phyloP scores from a whole-genome alignment of 2,329 filamentous ascomycete genomes.

The Paecilomyces dactylethromorphus region DNA sequence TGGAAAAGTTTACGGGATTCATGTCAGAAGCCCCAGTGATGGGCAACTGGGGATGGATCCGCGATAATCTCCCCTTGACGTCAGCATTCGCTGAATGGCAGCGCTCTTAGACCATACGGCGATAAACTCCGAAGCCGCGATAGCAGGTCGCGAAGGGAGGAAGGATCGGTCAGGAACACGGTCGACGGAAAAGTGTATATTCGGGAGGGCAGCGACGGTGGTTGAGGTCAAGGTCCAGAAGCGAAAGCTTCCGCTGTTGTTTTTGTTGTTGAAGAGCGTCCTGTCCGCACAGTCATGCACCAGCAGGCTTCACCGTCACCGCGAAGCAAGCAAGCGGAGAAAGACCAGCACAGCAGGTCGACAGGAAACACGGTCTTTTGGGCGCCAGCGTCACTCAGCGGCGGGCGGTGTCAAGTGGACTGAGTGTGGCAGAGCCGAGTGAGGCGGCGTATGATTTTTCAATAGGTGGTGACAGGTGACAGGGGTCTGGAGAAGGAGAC shows the following conservation, averaged over 20 bases:
- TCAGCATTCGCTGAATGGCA: conserved; percentile 30
- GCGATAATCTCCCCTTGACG: conserved; percentile 18
- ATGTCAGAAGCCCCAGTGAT: conserved; percentile 33
- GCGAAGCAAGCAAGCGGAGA: not conserved
- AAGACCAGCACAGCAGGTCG: not conserved
- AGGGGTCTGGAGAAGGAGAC: not conserved
- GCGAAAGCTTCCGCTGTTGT: not conserved
- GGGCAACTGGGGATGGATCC: conserved; percentile 30
- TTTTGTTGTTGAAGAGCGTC: not conserved
- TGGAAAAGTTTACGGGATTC: conserved; percentile 36
- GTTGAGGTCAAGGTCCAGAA: not conserved
- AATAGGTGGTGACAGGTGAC: not conserved
- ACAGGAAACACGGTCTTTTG: not conserved
- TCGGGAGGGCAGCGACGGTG: not conserved
- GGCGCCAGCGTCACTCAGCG: not conserved
- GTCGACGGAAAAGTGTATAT: not conserved
- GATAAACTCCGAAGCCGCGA: not conserved
- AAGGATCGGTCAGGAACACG: not conserved
- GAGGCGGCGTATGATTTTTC: not conserved
- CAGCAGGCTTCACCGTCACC: not conserved
- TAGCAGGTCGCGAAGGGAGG: not conserved
- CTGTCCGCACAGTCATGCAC: not conserved
- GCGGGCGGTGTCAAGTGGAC: not conserved
- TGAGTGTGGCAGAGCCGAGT: conserved; percentile 2
- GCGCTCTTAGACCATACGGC: conserved; percentile 5